Percentiles rank a stretch among this genome's conserved stretches.
Evolutionary conservation across 2,329 filamentous ascomycete genomes (phyloP).

Genomic region (Thelonectria blattea): DNA sequence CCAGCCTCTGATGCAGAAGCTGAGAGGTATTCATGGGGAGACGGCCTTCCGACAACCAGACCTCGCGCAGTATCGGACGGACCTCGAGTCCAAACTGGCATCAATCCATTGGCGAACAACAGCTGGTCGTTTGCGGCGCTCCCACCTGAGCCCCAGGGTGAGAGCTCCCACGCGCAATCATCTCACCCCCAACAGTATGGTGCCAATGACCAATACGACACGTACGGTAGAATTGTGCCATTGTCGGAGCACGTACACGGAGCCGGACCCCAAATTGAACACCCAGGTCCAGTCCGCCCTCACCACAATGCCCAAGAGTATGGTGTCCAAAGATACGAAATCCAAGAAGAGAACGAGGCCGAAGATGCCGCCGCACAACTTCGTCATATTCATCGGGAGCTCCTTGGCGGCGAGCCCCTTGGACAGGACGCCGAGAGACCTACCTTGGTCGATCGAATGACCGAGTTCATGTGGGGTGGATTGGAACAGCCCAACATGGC

Average conservation of each 20-base stretch:
- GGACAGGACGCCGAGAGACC: conserved; percentile 21
- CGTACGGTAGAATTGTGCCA: neutral
- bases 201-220: neutral
- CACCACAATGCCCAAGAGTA: neutral
- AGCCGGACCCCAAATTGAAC: neutral
- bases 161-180: neutral
- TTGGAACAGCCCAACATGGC: conserved; percentile 48
- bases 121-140: conserved; percentile 64
- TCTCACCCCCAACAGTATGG: neutral
- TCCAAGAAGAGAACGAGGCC: neutral
- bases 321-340: neutral
- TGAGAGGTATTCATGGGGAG: conserved; percentile 14
- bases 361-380: conserved; percentile 4
- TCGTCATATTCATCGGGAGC: conserved; percentile 17
- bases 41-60: conserved; percentile 41
- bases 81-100: conserved; percentile 49
- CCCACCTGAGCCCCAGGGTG: conserved; percentile 32
- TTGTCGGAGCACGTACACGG: neutral
- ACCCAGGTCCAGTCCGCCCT: neutral
- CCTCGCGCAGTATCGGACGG: conserved; percentile 65
- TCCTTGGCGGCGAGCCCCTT: conserved; percentile 15
- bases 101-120: conserved; percentile 63
- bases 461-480: conserved; percentile 68
- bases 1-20: conserved; percentile 15
- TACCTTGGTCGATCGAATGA: conserved; percentile 46